Percentiles rank a stretch among this genome's conserved stretches.
Conservation (phyloP, 805 yeast species). For the Lachancea mirantina region DNA sequence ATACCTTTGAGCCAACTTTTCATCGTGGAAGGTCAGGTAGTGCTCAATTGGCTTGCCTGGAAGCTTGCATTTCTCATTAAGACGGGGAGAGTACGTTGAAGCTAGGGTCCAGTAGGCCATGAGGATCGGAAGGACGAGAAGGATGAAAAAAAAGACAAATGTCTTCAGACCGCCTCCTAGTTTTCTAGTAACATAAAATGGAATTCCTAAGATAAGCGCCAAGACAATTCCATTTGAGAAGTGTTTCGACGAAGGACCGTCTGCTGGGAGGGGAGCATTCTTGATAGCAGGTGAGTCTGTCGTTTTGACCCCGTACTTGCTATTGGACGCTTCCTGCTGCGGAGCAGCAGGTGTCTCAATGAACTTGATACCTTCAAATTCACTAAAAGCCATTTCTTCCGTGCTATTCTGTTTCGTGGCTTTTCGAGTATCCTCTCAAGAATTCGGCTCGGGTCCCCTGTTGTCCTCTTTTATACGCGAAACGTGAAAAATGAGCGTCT, state of each 20-base stretch:
- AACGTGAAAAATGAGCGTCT: too few species aligned
- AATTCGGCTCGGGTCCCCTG: too few species aligned
- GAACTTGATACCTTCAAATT: slow-evolving; percentile 39
- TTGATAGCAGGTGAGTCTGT: slow-evolving; percentile 59
- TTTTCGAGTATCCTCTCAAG: too few species aligned
- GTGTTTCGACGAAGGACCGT: slow-evolving; percentile 77
- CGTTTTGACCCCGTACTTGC: slow-evolving; percentile 40
- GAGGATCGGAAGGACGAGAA: slow-evolving; percentile 61
- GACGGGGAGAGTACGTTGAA: slow-evolving; percentile 72
- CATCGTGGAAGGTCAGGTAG: slow-evolving; percentile 77
- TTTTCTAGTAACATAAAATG: slow-evolving; percentile 55
- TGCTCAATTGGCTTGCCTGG: slow-evolving; percentile 74
- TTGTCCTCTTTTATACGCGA: too few species aligned
- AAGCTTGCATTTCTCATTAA: slow-evolving; percentile 66
- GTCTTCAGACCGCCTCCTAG: slow-evolving; percentile 65
- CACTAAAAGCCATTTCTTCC: slow-evolving; percentile 7
- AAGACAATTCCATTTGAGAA: slow-evolving; percentile 57
- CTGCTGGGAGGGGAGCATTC: slow-evolving; percentile 85
- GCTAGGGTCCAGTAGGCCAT: slow-evolving; percentile 77
- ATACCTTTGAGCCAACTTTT: slow-evolving; percentile 59
- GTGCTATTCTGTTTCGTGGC: too few species aligned
- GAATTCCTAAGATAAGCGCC: slow-evolving; percentile 47
- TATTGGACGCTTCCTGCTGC: slow-evolving; percentile 36
- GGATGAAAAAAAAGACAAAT: slow-evolving; percentile 50
- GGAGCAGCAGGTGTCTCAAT: slow-evolving; percentile 52